phyloP scores from a whole-genome alignment of 345 rosid genomes.

The Eucalyptus marginata region DNA sequence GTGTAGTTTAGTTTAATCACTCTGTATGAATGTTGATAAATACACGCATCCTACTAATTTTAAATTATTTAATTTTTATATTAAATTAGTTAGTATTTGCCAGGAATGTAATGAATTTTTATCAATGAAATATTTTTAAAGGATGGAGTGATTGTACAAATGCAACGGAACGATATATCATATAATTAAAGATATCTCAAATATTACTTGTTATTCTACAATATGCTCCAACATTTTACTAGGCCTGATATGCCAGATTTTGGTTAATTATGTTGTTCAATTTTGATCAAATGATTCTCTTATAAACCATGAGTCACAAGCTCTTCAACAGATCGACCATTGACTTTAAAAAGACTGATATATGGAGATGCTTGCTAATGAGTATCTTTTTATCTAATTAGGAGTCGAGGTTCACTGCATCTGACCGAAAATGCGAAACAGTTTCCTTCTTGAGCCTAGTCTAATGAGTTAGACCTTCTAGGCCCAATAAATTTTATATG shows the following conservation, averaged over 20 bases:
- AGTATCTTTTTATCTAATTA: not conserved
- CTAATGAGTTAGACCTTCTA: not conserved
- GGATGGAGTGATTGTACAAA: not conserved
- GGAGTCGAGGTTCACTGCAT: not conserved
- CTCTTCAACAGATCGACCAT: not conserved
- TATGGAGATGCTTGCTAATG: not conserved
- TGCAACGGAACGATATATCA: not conserved
- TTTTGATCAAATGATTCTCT: not conserved
- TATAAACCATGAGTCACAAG: not conserved
- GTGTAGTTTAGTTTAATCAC: not conserved
- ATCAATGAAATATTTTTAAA: not conserved
- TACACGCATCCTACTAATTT: not conserved
- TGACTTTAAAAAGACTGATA: not conserved
- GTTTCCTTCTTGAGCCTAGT: not conserved
- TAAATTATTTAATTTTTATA: not conserved
- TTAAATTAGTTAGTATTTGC: not conserved
- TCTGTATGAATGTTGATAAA: not conserved
- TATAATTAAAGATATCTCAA: not conserved
- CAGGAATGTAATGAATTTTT: not conserved
- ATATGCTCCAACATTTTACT: not conserved
- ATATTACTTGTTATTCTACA: not conserved
- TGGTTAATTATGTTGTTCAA: not conserved
- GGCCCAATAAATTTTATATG: not conserved
- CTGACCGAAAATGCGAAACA: fast-evolving
- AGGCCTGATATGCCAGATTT: not conserved